Conservation (phyloP, 2,329 filamentous ascomycete genomes). For the Hypoxylon rubiginosum region DNA sequence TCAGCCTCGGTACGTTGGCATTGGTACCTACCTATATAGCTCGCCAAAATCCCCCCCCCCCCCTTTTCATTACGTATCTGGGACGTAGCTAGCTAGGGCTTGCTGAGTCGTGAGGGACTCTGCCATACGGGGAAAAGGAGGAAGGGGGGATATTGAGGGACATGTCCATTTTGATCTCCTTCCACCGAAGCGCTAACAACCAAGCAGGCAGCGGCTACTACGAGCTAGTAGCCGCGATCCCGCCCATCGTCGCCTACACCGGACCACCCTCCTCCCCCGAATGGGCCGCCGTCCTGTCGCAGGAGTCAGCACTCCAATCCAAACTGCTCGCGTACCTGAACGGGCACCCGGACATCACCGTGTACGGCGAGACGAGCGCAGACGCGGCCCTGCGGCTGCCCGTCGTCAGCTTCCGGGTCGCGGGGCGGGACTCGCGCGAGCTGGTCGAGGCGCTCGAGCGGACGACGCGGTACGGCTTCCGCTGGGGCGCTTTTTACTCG, state of each 20-base stretch:
- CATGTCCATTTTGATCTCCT: not conserved
- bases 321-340: slow-evolving; percentile 72
- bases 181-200: not conserved
- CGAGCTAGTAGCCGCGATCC: slow-evolving; percentile 75
- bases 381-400: slow-evolving; percentile 68
- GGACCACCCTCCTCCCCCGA: slow-evolving; percentile 56
- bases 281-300: slow-evolving; percentile 67
- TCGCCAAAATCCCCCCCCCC: not conserved
- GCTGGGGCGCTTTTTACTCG: slow-evolving; percentile 78
- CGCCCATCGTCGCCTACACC: slow-evolving; percentile 74
- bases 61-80: not conserved
- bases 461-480: slow-evolving; percentile 70
- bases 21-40: not conserved
- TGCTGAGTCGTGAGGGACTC: no score
- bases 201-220: slow-evolving; percentile 76
- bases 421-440: slow-evolving; percentile 67
- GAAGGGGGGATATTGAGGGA: not conserved
- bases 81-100: not conserved
- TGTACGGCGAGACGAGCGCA: slow-evolving; percentile 69
- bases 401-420: slow-evolving; percentile 75
- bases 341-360: slow-evolving; percentile 63
- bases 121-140: no score
- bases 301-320: slow-evolving; percentile 72
- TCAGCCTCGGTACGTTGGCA: slow-evolving; percentile 58
- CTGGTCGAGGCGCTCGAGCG: slow-evolving; percentile 74